Base-by-base conservation (phyloP, 2,329 filamentous ascomycete genomes). In the Fusarium coffeatum region DNA sequence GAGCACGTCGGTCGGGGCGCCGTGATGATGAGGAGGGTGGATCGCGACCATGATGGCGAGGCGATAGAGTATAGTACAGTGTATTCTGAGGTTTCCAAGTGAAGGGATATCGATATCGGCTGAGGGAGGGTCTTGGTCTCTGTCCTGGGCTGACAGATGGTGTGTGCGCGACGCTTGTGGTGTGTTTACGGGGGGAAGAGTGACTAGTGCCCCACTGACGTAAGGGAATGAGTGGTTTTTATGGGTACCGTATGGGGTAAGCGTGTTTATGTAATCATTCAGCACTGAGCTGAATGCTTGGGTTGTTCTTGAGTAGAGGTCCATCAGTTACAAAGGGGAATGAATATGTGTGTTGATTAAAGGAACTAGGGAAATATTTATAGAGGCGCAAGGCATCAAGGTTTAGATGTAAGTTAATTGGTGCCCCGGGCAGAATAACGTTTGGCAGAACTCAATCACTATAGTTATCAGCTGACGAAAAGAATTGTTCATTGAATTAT, bases 1-100 rank as follows among this genome's bases (percentile, higher is more conserved):
- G 10, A 77, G 70, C 23, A 40, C 49, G 56, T 75, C 75, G 48
- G n/a, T 27, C 25, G 42, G 62, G 4, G 37, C 23, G 15, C 40
- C 56, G 40, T 61, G 48, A 46, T 56, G 49, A 27, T 66, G 48
- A 15, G 41, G 37, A 8, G 48, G 34, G n/a, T 48, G 62, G 20
- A 66, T 66, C 16, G 62, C 62, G 4, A 66, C 62, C 64, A 66
- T 66, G 6, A 18, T 49, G 7, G 9, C 20, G 5, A 18, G 4
- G 43, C 23, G 54, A 25, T 15, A 12, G 22, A 20, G 20, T 20
- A 47, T 20, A 12, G 22, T 3, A 28, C 16, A 5, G 16, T 8
- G 16, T 34, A 18, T n/a, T 40, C 37, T 23, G 27, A 42, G 16
- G 2, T 50, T 51, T 47, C 18, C 34, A 37, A 37, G 18, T 4